phyloP scores from a whole-genome alignment of 441 rosid species.

The Pelargonium fulgidum region DNA sequence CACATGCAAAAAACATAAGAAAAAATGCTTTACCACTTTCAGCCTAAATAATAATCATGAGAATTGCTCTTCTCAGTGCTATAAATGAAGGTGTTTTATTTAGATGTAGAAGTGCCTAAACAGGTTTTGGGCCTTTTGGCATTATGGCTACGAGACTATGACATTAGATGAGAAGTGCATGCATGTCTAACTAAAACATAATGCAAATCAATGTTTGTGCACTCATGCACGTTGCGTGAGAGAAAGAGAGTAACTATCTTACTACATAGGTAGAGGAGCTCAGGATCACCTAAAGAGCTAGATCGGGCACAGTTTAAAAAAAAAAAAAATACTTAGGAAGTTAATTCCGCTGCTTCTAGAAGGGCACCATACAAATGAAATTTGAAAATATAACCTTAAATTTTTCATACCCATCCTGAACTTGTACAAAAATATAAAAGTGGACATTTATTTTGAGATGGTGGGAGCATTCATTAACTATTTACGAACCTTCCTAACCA shows the following conservation, averaged over 20 bases:
- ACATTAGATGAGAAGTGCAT: neutral
- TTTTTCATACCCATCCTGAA: neutral
- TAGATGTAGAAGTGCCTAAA: neutral
- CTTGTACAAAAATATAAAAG: too few relatives aligned
- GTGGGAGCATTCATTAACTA: too few relatives aligned
- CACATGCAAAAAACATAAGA: constrained; percentile 3
- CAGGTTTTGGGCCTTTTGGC: too few relatives aligned
- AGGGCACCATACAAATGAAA: neutral
- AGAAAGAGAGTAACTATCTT: neutral
- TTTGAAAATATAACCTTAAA: neutral
- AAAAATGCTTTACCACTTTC: neutral
- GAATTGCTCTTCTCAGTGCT: neutral
- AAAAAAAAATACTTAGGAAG: neutral
- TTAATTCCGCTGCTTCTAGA: neutral
- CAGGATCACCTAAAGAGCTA: constrained; percentile 5
- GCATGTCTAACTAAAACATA: neutral
- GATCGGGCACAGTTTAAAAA: neutral
- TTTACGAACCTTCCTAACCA: neutral
- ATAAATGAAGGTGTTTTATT: neutral
- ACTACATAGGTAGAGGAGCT: neutral
- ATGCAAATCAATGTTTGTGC: neutral
- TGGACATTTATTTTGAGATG: too few relatives aligned
- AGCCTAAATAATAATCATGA: neutral
- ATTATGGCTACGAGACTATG: too few relatives aligned
- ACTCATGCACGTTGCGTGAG: neutral